Base-by-base conservation (phyloP, 2,329 filamentous ascomycete genomes). In the Neofusicoccum parvum region DNA sequence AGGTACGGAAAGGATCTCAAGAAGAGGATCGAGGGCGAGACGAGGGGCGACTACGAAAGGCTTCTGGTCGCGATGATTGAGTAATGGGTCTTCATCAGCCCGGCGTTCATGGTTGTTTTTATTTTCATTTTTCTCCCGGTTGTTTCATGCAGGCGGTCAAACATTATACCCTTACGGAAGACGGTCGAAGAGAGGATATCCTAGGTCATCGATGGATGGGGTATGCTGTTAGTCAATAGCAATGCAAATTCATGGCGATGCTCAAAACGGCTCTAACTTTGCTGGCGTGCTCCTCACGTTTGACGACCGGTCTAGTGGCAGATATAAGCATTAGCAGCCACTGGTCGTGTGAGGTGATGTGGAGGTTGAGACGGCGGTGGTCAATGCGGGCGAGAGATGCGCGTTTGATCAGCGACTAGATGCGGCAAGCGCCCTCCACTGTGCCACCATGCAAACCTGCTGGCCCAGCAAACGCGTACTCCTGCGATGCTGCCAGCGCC, bases 41-140 rank as follows among this genome's bases (percentile, higher is more conserved):
- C 92, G 5, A 92, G 90, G 67, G 92, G 93, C 4, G 90, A 97
- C 77, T 96, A 95, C 71, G 84, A 91, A 79, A 86, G 80, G 70
- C 78, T 94, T 72, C 83, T 97, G 86, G 79, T 96, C 69, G 92
- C 90, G 67, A 80, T 86, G 72, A 74, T 87, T 68, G 78, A 79
- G 71, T 72, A 72, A 49, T 59, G 10, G 15, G 32, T 6, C n/a
- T 45, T 2, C 3, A 11, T n/a, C 17, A 14, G 12, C 17, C 32
- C 12, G 48, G 36, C 41, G 62, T 54, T 48, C 14, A 54, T 37
- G 23, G n/a, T 10, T 15, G 20, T 60, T 36, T 20, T 58, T 27
- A 14, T 27, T 15, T 1, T 32, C 41, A 23, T 53, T 6, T 15
- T 53, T 54, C 14, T 41, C 23, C 3, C 17, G 9, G 36, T 39